Evolutionary conservation across 2,329 filamentous ascomycete genomes (phyloP).

Genomic region (Paracoccidioides lutzii): DNA sequence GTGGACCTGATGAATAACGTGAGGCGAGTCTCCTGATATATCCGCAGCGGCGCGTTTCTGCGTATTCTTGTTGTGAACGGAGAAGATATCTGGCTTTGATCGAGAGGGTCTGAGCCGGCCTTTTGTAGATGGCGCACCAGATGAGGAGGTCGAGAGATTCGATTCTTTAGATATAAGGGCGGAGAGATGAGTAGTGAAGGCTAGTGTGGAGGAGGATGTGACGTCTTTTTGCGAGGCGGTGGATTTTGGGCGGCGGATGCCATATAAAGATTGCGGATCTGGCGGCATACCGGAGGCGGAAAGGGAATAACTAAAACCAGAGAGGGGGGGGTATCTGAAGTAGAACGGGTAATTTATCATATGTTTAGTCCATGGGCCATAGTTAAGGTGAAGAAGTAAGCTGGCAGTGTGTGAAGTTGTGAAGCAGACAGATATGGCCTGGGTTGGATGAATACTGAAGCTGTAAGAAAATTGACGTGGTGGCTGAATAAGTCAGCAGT

Average conservation of each 20-base stretch:
- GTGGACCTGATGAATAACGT: conserved; percentile 47
- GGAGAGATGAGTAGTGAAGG: conserved; percentile 80
- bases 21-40: conserved; percentile 41
- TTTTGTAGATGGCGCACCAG: conserved; percentile 31
- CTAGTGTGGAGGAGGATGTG: conserved; percentile 56
- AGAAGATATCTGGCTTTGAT: conserved; percentile 57
- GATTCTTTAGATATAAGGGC: conserved; percentile 55
- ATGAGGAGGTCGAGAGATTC: conserved; percentile 14
- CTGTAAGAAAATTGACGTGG: not conserved
- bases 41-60: conserved; percentile 51
- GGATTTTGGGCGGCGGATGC: conserved; percentile 56
- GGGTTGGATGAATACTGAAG: not conserved
- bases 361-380: not conserved
- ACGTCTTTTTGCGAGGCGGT: conserved; percentile 48
- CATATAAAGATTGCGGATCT: conserved; percentile 48
- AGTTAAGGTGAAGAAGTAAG: not conserved
- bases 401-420: not conserved
- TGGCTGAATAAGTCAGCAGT: not conserved
- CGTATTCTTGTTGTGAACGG: conserved; percentile 48
- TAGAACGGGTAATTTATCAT: not conserved
- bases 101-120: conserved; percentile 32
- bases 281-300: conserved; percentile 1
- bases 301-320: not conserved
- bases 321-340: not conserved
- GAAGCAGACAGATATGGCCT: not conserved